Evolutionary conservation across 2,329 filamentous ascomycete species (phyloP).

Genomic region (Curvularia verruculosa): DNA sequence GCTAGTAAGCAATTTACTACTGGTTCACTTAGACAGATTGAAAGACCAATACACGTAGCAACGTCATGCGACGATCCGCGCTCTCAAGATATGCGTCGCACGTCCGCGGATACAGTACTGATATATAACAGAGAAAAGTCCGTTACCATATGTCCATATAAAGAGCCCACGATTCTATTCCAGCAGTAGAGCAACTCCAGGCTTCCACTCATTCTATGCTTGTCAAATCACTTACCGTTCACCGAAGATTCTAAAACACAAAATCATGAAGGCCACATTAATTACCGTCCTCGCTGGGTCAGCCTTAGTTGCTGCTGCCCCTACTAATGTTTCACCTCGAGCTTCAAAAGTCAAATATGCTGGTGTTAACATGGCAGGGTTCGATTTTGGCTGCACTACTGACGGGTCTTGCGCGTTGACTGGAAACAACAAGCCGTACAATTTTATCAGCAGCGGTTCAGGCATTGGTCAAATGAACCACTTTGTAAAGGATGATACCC

Average conservation of each 20-base stretch:
- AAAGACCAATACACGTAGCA: background rate
- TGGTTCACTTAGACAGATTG: background rate
- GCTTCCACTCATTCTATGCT: background rate
- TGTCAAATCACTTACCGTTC: background rate
- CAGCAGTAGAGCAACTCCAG: background rate
- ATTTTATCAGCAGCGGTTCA: slow-evolving; percentile 32
- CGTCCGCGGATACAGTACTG: background rate
- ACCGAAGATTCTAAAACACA: background rate
- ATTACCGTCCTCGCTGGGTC: background rate
- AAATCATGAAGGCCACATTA: background rate
- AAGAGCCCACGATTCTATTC: background rate
- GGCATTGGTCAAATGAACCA: slow-evolving; percentile 62
- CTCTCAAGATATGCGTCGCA: background rate
- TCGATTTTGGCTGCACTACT: slow-evolving; percentile 55
- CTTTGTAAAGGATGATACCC: slow-evolving; percentile 59
- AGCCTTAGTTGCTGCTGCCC: background rate
- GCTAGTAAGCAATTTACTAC: background rate
- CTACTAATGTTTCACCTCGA: background rate
- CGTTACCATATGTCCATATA: background rate
- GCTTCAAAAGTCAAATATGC: slow-evolving; percentile 24
- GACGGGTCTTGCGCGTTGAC: slow-evolving; percentile 8
- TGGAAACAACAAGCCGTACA: slow-evolving; percentile 30
- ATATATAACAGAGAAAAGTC: background rate
- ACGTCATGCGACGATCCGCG: background rate
- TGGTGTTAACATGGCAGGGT: slow-evolving; percentile 56